Percentiles rank a stretch among this genome's conserved stretches.
phyloP scores from a whole-genome alignment of 257 asterid genomes.

The Lycium ferocissimum region DNA sequence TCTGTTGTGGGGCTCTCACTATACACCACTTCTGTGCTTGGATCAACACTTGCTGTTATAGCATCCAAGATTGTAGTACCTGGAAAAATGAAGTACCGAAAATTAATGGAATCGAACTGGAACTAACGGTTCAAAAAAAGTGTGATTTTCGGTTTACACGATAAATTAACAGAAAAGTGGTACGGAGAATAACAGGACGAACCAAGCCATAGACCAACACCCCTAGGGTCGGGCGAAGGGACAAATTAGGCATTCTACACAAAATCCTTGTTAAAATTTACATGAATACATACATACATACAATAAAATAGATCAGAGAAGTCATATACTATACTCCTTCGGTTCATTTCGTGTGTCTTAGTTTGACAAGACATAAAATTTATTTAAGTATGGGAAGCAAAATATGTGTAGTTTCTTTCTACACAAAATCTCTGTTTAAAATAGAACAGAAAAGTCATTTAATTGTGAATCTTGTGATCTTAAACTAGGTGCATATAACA shows the following conservation, averaged over 20 bases:
- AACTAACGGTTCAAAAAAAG: not conserved
- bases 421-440: not conserved
- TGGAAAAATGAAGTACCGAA: conserved; percentile 12
- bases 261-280: no score
- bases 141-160: not conserved
- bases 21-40: conserved; percentile 45
- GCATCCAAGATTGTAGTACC: conserved; percentile 61
- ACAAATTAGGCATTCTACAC: no score
- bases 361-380: not conserved
- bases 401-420: not conserved
- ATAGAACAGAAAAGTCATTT: not conserved
- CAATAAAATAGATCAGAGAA: not conserved
- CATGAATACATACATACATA: no score
- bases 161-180: no score
- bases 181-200: no score
- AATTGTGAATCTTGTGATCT: not conserved
- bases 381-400: not conserved
- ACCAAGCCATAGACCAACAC: no score
- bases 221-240: no score
- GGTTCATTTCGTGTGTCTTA: not conserved
- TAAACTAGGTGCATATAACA: no score
- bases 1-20: conserved; percentile 36
- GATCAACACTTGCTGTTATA: conserved; percentile 41
- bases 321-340: not conserved
- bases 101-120: not conserved